A percentile compares a stretch with the other conserved stretches of the same genome.
Conservation (phyloP, 495 filamentous ascomycete species). For the Xylaria grammica region DNA sequence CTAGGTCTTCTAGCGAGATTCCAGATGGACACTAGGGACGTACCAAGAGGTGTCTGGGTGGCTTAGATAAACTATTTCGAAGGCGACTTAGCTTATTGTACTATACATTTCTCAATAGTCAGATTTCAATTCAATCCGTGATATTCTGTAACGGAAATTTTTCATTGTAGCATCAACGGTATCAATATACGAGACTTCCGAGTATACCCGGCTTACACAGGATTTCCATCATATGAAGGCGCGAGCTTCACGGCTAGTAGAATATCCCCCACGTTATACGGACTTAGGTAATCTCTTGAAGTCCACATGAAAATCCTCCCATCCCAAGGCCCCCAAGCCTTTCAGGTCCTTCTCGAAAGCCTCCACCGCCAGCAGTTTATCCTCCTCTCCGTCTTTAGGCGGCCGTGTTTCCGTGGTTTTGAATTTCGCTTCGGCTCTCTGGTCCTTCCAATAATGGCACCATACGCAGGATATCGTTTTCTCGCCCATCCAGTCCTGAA, state of each 20-base stretch:
- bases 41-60: neutral
- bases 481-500: neutral
- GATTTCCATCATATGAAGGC: too few species aligned
- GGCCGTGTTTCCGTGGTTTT: slow-evolving; percentile 12
- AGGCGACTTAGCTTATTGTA: too few species aligned
- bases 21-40: neutral
- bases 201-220: too few species aligned
- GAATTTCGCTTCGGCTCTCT: neutral
- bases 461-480: slow-evolving; percentile 3
- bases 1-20: neutral
- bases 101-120: too few species aligned
- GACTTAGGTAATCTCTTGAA: slow-evolving; percentile 2
- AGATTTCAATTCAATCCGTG: too few species aligned
- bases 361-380: neutral
- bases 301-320: slow-evolving; percentile 21
- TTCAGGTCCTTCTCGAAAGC: slow-evolving; percentile 8
- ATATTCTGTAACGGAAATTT: too few species aligned
- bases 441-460: slow-evolving; percentile 14
- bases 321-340: slow-evolving; percentile 1
- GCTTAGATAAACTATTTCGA: too few species aligned
- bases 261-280: neutral
- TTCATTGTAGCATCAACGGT: too few species aligned
- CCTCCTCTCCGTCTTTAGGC: slow-evolving; percentile 3
- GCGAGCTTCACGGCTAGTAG: too few species aligned
- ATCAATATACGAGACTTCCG: too few species aligned